Evolutionary conservation across 2,329 filamentous ascomycete species (phyloP).

Genomic region (Podosphaera leucotricha): DNA sequence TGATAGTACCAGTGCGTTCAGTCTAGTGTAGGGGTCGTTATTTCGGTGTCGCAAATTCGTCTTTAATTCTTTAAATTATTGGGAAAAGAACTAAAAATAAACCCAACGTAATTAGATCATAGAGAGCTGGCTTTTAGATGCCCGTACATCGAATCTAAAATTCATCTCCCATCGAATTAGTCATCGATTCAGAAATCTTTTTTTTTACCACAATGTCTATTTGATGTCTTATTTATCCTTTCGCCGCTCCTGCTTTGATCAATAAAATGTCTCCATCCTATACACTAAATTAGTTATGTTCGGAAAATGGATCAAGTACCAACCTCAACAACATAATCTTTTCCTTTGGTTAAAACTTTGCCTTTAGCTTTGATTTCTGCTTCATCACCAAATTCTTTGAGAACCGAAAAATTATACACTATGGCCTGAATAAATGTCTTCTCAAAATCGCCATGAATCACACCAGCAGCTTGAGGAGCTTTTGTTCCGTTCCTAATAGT

Average conservation of each 20-base stretch:
- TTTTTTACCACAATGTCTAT: too few relatives aligned
- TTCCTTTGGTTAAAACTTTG: slow-evolving; percentile 96
- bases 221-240: slow-evolving; percentile 9
- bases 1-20: too few relatives aligned
- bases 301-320: background rate
- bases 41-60: too few relatives aligned
- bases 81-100: too few relatives aligned
- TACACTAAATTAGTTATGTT: background rate
- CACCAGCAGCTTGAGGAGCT: slow-evolving; percentile 90
- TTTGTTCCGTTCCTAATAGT: slow-evolving; percentile 90
- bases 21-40: too few relatives aligned
- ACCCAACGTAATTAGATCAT: too few relatives aligned
- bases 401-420: slow-evolving; percentile 65
- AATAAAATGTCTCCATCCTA: slow-evolving; percentile 33
- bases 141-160: too few relatives aligned
- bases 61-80: too few relatives aligned
- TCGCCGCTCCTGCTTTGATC: slow-evolving; percentile 15
- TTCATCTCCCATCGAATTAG: too few relatives aligned
- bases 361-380: slow-evolving; percentile 73
- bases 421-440: slow-evolving; percentile 98
- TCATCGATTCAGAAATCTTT: too few relatives aligned
- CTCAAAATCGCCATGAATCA: slow-evolving; percentile 96
- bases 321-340: slow-evolving; percentile 65
- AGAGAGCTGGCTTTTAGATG: too few relatives aligned
- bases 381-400: slow-evolving; percentile 81